These are phyloP conservation scores for Choanephora cucurbitarum DNA, from an alignment of 371 early-diverging fungal species.

Conservation along the genomic window DNA sequence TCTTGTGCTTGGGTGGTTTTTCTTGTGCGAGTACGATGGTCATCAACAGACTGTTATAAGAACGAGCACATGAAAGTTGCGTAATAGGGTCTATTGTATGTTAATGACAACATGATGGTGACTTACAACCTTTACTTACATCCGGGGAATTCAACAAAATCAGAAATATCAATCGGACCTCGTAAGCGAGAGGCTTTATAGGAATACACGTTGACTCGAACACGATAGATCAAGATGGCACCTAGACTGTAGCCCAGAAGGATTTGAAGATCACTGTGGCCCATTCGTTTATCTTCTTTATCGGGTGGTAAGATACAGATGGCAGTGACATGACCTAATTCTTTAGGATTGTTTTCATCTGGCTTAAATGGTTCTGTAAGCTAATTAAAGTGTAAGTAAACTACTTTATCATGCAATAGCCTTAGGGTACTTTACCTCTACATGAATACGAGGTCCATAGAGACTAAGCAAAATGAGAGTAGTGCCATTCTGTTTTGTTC, in stretches of 20 bases:
- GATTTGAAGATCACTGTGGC: conserved; percentile 21
- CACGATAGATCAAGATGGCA: conserved; percentile 10
- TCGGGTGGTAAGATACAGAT: conserved; percentile 20
- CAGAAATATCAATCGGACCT: conserved; percentile 18
- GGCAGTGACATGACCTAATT: conserved; percentile 15
- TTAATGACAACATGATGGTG: no score
- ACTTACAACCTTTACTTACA: no score
- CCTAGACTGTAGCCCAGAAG: conserved; percentile 16
- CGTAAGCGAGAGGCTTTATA: conserved; percentile 13
- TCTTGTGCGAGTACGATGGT: conserved; percentile 14
- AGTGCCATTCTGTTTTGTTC: not conserved
- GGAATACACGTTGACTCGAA: conserved; percentile 16
- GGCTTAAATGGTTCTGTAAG: conserved; percentile 2
- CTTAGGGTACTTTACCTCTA: not conserved
- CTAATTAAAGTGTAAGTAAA: not conserved
- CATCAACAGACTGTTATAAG: conserved; percentile 16
- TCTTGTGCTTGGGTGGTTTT: conserved; percentile 4
- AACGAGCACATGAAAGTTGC: conserved; percentile 12
- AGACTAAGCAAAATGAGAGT: not conserved
- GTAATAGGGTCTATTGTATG: conserved; percentile 21
- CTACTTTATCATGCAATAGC: no score
- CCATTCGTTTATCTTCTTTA: conserved; percentile 16
- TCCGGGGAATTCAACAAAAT: conserved; percentile 17
- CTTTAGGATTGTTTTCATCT: not conserved
- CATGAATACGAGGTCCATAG: not conserved